Evolutionary conservation across 768 basidiomycete genomes (phyloP).

Genomic region (Russula foetens): DNA sequence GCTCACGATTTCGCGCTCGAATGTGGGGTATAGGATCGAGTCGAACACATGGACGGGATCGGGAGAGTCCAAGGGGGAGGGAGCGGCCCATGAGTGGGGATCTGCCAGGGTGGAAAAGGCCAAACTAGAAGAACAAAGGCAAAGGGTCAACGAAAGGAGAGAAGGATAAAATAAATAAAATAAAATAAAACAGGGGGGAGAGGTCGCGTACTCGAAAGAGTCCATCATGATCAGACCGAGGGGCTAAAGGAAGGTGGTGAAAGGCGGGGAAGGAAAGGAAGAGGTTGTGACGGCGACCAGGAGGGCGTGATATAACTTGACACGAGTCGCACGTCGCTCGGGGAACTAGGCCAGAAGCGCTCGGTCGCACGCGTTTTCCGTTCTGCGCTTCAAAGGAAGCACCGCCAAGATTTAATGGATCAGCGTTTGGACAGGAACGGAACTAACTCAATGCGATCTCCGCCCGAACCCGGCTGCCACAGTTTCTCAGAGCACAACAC

Average conservation of each 20-base stretch:
- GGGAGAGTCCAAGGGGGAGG: constrained; percentile 14
- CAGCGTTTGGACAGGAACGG: constrained; percentile 19
- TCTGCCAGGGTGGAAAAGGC: constrained; percentile 10
- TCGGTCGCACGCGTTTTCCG: constrained; percentile 11
- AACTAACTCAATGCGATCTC: constrained; percentile 15
- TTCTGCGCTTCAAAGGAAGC: constrained; percentile 14
- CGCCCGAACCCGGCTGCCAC: neutral
- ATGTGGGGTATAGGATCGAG: constrained; percentile 13
- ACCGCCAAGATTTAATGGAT: constrained; percentile 14
- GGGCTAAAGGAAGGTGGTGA: neutral
- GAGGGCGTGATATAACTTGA: constrained; percentile 17
- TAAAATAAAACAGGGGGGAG: neutral
- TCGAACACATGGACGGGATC: constrained; percentile 4
- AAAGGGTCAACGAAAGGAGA: neutral
- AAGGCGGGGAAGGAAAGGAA: neutral
- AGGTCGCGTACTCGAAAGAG: constrained; percentile 14
- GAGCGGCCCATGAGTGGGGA: constrained; percentile 8
- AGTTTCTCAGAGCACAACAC: neutral
- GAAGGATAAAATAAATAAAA: neutral
- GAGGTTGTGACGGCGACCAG: constrained; percentile 13
- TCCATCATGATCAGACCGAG: constrained; percentile 4
- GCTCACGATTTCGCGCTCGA: constrained; percentile 21
- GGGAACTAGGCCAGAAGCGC: constrained; percentile 17
- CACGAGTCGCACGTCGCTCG: constrained; percentile 12
- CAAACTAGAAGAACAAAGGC: neutral